Conservation (phyloP, 148 eudicot species). For the Cornus florida region DNA sequence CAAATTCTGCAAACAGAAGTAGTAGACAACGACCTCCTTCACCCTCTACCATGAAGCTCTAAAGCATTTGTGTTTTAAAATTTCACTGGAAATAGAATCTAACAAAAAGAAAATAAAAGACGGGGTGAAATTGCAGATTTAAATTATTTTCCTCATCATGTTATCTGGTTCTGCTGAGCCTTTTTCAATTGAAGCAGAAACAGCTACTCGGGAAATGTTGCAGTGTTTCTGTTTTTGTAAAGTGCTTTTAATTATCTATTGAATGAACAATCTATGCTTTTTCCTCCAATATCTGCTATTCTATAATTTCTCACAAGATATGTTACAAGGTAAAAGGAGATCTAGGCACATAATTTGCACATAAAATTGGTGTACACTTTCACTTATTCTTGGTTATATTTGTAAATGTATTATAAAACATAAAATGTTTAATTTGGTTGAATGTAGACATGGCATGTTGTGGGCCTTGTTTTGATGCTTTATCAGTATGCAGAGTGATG, state of each 20-base stretch:
- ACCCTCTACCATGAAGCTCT: constrained; percentile 9
- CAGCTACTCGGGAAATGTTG: constrained; percentile 17
- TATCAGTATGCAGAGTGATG: background rate
- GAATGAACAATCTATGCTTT: background rate
- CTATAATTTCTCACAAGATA: background rate
- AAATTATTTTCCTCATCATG: background rate
- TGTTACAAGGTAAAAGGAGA: background rate
- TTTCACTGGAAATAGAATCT: background rate
- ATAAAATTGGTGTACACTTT: no score
- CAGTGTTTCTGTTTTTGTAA: constrained; percentile 16
- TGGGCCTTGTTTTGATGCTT: background rate
- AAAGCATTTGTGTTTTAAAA: background rate
- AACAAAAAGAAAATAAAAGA: background rate
- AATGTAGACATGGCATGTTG: background rate
- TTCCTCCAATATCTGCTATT: background rate
- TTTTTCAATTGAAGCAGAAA: background rate
- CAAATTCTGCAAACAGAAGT: constrained; percentile 41
- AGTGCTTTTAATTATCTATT: background rate
- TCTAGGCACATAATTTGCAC: background rate
- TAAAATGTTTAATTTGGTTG: no score
- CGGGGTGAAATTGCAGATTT: constrained; percentile 4
- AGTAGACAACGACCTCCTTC: constrained; percentile 37
- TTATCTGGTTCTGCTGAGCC: background rate
- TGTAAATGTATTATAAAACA: no score
- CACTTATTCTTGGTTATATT: no score